Base-by-base conservation (phyloP, 2,329 filamentous ascomycete species). In the Thielaviopsis cerberus region DNA sequence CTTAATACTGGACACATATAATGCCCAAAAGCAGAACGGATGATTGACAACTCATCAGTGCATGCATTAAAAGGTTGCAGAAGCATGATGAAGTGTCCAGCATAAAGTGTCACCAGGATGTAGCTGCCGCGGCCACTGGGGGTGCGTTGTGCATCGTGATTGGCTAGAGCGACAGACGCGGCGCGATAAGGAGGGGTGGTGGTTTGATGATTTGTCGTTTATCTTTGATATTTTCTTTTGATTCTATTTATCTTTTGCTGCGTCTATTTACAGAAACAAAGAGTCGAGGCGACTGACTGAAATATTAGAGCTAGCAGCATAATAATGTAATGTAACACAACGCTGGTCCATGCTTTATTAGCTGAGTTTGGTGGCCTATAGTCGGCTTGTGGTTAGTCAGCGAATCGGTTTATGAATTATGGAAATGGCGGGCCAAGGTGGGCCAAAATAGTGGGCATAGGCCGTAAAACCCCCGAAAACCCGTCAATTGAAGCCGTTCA, bases 31-130 rank as follows among this genome's bases (percentile, higher is more conserved):
- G n/a, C 15, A 48, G 41, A 22, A 27, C 54, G 52, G 70, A 69
- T 67, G 68, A 70, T 70, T 68, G 69, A 68, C 69, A 71, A 67
- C 69, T 69, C 69, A 71, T 69, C 67, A 67, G 63, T 70, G 69
- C 69, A 83, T 73, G 62, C 79, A n/a, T n/a, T n/a, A n/a, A 72
- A 2, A 81, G 69, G 64, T 81, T 78, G 66, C 80, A 81, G 30
- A 81, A 69, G 57, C 51, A 58, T 30, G 57, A 30, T 54, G 54
- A 41, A 37, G 45, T 34, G 52, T 23, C 25, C 24, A 53, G 37
- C 41, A 34, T 50, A 26, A 26, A 22, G 23, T 24, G 30, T 27
- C 45, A 17, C 51, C 20, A 51, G 45, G 20, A 37, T 30, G 20
- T 34, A 50, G 27, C 48, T 25, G 55, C 26, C 55, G 54, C 22